Evolutionary conservation across 2,329 filamentous ascomycete genomes (phyloP).

Genomic region (Aspergillus hiratsukae): DNA sequence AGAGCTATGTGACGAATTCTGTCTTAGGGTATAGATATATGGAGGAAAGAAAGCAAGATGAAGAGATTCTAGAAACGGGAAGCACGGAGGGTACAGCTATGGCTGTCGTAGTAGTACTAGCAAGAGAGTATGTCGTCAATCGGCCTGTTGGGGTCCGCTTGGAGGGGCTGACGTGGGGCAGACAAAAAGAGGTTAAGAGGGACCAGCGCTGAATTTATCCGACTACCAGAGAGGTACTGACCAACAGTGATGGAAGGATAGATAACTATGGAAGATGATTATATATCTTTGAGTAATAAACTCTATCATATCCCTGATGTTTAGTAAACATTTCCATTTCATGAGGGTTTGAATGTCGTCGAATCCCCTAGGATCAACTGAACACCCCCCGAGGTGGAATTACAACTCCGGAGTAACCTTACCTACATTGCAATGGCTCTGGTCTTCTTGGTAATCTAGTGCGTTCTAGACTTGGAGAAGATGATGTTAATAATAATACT

Average conservation of each 20-base stretch:
- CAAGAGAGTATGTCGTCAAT: slow-evolving; percentile 16
- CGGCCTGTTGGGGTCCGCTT: slow-evolving; percentile 26
- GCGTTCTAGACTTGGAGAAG: not conserved
- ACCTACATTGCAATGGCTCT: not conserved
- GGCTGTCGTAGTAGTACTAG: not conserved
- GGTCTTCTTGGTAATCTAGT: not conserved
- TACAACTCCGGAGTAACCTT: not conserved
- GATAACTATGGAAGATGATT: not conserved
- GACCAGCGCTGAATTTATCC: not conserved
- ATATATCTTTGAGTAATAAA: too few relatives aligned
- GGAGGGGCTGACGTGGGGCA: slow-evolving; percentile 25
- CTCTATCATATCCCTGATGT: too few relatives aligned
- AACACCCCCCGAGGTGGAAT: not conserved
- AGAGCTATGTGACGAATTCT: slow-evolving; percentile 4
- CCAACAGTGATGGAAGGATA: not conserved
- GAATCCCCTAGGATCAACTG: not conserved
- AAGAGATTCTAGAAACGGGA: slow-evolving; percentile 6
- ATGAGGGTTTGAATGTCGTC: not conserved
- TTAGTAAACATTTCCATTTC: too few relatives aligned
- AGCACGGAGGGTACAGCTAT: not conserved
- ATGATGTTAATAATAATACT: not conserved
- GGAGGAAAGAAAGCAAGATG: slow-evolving; percentile 6
- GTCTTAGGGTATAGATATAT: not conserved
- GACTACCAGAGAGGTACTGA: not conserved
- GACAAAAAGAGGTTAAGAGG: slow-evolving; percentile 4